phyloP scores from a whole-genome alignment of 306 rosid genomes.

The Canavalia gladiata region DNA sequence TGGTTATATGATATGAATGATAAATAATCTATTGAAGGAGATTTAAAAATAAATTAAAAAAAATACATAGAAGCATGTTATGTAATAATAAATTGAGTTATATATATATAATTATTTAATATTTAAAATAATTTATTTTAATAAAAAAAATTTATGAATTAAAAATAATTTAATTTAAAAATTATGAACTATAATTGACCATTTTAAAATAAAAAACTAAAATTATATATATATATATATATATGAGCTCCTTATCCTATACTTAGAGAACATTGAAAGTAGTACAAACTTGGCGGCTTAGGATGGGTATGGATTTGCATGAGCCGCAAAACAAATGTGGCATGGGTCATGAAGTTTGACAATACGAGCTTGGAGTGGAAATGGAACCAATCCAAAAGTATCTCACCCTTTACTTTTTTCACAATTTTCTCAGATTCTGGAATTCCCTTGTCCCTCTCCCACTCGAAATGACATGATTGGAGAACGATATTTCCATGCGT shows the following conservation, averaged over 20 bases:
- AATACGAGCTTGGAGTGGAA: no score
- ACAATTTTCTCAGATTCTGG: not conserved
- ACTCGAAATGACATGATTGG: constrained; percentile 8
- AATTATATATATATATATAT: no score
- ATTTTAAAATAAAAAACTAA: no score
- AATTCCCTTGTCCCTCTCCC: not conserved
- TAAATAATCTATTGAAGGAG: no score
- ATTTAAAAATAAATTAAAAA: no score
- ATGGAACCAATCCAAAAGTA: no score
- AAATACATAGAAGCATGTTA: not conserved
- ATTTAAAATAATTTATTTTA: no score
- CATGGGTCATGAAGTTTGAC: not conserved
- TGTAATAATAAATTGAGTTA: not conserved
- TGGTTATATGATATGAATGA: not conserved
- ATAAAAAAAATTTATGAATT: no score
- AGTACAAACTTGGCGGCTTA: not conserved
- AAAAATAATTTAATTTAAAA: no score
- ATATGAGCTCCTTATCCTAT: no score
- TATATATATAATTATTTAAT: no score
- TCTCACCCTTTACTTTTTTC: not conserved
- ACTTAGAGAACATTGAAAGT: not conserved
- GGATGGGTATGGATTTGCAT: not conserved
- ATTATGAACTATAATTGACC: no score
- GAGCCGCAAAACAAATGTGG: constrained; percentile 31
- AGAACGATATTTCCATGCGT: constrained; percentile 17